Evolutionary conservation across 768 basidiomycete species (phyloP).

Genomic region (Mycena maculata): DNA sequence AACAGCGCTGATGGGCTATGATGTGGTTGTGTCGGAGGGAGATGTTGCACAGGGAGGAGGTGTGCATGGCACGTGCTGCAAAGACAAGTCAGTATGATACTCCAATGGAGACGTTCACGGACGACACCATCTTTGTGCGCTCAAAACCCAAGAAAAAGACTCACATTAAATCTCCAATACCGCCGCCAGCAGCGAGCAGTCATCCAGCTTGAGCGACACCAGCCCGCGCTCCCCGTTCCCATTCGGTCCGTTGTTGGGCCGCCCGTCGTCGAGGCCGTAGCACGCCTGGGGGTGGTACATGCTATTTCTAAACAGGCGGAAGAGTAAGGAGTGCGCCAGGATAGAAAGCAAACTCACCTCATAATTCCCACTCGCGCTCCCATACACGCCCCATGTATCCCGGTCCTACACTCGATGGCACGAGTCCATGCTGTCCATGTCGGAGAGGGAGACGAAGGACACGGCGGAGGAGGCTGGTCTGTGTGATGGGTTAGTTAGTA

Average conservation of each 20-base stretch:
- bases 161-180: conserved; percentile 85
- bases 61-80: conserved; percentile 84
- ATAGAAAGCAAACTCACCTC: background rate
- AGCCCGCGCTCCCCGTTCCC: conserved; percentile 57
- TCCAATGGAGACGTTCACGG: too few relatives aligned
- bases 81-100: too few relatives aligned
- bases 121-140: too few relatives aligned
- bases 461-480: conserved; percentile 38
- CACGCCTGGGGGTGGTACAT: conserved; percentile 30
- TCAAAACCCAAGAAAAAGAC: too few relatives aligned
- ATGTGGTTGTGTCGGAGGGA: conserved; percentile 93
- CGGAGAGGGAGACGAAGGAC: conserved; percentile 26
- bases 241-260: background rate
- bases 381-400: background rate
- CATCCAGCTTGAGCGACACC: conserved; percentile 85
- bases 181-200: conserved; percentile 79
- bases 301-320: too few relatives aligned
- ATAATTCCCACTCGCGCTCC: background rate
- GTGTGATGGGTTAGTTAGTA: background rate
- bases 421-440: conserved; percentile 20
- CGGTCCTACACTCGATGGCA: background rate
- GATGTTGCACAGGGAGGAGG: conserved; percentile 86
- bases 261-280: conserved; percentile 27
- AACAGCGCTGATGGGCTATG: conserved; percentile 84
- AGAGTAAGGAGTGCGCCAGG: too few relatives aligned